These are phyloP conservation scores for Phytophthora ramorum DNA, from an alignment of 352 stramenopile genomes.

Conservation along the genomic window DNA sequence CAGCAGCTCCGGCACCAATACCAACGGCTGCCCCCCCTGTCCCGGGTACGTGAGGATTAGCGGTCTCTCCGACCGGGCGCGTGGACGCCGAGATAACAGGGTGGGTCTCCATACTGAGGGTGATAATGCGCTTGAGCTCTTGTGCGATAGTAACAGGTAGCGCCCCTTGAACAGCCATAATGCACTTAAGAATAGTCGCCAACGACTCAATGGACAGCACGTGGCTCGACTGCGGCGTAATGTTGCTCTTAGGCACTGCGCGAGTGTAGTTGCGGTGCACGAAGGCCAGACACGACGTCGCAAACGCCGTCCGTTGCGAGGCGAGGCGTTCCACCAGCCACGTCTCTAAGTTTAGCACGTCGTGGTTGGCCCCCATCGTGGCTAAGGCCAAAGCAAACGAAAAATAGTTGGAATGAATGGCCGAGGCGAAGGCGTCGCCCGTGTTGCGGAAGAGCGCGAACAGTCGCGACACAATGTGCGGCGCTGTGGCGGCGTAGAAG, in stretches of 20 bases:
- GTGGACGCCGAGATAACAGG: slow-evolving; percentile 81
- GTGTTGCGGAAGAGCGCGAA: slow-evolving; percentile 89
- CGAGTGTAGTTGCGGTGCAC: slow-evolving; percentile 87
- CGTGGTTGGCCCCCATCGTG: slow-evolving; percentile 88
- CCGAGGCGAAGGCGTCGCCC: slow-evolving; percentile 78
- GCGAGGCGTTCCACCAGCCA: slow-evolving; percentile 85
- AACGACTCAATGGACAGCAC: slow-evolving; percentile 87
- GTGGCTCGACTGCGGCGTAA: slow-evolving; percentile 84
- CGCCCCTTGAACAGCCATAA: slow-evolving; percentile 73
- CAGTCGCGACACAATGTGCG: slow-evolving; percentile 81
- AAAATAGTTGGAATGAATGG: slow-evolving; percentile 91
- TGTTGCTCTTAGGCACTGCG: slow-evolving; percentile 80
- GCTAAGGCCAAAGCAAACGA: slow-evolving; percentile 85
- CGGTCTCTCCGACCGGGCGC: slow-evolving; percentile 48
- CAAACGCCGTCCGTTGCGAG: slow-evolving; percentile 83
- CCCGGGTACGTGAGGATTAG: slow-evolving; percentile 19
- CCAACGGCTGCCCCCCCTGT: slow-evolving; percentile 9
- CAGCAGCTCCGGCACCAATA: slow-evolving; percentile 22
- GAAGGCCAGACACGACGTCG: slow-evolving; percentile 84
- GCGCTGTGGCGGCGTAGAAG: slow-evolving; percentile 81
- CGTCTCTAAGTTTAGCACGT: slow-evolving; percentile 84
- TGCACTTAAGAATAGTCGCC: slow-evolving; percentile 84
- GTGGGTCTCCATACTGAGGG: slow-evolving; percentile 84
- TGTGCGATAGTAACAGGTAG: slow-evolving; percentile 74
- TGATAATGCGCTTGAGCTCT: slow-evolving; percentile 86